Conservation (phyloP, 75 land plant species). For the Adiantum capillusveneris region DNA sequence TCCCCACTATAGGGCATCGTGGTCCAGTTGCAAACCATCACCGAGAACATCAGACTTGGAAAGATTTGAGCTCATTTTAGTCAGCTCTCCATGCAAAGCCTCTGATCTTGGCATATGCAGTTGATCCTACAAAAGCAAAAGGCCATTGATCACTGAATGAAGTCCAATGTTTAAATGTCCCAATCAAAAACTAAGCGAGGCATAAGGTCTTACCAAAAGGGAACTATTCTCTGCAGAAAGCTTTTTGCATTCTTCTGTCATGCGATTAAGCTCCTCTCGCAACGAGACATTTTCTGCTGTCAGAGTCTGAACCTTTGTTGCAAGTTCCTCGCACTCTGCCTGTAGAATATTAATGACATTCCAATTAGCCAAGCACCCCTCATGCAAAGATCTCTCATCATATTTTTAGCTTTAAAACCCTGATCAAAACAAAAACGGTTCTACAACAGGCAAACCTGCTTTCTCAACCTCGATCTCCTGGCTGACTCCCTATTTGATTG, state of each 20-base stretch:
- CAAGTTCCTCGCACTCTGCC: conserved; percentile 64
- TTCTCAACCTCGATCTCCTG: conserved; percentile 76
- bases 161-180: neutral
- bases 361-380: too few species aligned
- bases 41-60: conserved; percentile 2
- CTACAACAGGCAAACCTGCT: conserved; percentile 39
- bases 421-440: too few species aligned
- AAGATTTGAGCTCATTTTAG: neutral
- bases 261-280: conserved; percentile 33
- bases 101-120: conserved; percentile 6
- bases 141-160: neutral
- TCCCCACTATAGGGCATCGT: neutral
- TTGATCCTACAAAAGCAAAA: neutral
- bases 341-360: conserved; percentile 16
- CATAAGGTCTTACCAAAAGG: conserved; percentile 23
- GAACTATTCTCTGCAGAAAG: conserved; percentile 41
- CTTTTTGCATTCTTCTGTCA: conserved; percentile 48
- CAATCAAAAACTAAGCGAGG: neutral
- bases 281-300: conserved; percentile 37
- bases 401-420: too few species aligned
- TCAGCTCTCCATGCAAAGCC: conserved; percentile 1
- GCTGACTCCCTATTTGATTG: conserved; percentile 96
- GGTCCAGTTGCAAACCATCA: conserved; percentile 2
- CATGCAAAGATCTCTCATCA: too few species aligned
- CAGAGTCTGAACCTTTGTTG: conserved; percentile 39